Base-by-base conservation (phyloP, 371 early-diverging fungal genomes). In the Mortierella sp. region DNA sequence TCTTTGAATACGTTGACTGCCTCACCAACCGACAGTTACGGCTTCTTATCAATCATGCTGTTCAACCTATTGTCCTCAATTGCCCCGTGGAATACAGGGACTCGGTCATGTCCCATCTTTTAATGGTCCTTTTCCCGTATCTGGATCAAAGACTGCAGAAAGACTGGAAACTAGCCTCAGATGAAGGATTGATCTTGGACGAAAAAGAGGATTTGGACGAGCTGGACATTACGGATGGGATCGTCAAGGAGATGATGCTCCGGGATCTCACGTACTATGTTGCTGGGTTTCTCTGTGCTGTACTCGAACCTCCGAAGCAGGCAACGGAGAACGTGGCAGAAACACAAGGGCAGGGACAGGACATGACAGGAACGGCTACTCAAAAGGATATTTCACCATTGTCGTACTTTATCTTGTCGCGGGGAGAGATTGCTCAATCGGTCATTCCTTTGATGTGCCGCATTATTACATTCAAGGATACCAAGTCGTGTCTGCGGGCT, bases 1-100 rank as follows among this genome's bases (percentile, higher is more conserved):
- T 87, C 19, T 82, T 86, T 59, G 64, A 53, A 10, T 30, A 66
- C 21, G 79, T 79, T 28, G 71, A 64, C 31, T 28, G 27, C 42
- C 63, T 86, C 28, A 80, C 54, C 26, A 82, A 79, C 46, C 74
- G 80, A n/a, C 84, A 85, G 47, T 80, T 82, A 61, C 82, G 82
- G 26, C 38, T 70, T 18, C 48, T 83, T 10, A 69, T 87, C 42
- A 63, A 54, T 38, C 64, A 55, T 50, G 65, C 78, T 12, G 66
- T 84, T 6, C 80, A 74, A 28, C 83, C 84, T 2, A 43, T 86
- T 28, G 68, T 82, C 1, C 30, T 82, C n/a, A 74, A 81, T 45
- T 86, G 85, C 50, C 87, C 87, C 9, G 43, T 39, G 38, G 47
- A 47, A n/a, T 66, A 47, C 28, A 62, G 72, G 64, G 49, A 41